Evolutionary conservation across 2,329 filamentous ascomycete species (phyloP).

Genomic region (Acephala macrosclerotiorum): DNA sequence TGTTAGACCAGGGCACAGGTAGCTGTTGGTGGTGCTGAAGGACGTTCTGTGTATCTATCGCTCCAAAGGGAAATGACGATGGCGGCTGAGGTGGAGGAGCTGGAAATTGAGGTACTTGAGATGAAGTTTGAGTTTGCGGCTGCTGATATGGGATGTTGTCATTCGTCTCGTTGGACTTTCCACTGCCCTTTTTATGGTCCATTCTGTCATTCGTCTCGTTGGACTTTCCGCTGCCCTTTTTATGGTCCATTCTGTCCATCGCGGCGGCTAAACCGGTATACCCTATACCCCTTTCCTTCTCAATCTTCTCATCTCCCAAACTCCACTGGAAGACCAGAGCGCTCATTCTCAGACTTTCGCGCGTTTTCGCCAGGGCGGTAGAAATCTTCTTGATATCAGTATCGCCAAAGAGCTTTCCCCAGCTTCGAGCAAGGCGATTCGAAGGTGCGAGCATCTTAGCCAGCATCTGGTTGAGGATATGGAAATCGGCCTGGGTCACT

Average conservation of each 20-base stretch:
- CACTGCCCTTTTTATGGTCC: too few relatives aligned
- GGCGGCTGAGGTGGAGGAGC: slow-evolving; percentile 5
- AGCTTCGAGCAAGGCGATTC: slow-evolving; percentile 55
- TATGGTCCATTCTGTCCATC: slow-evolving; percentile 57
- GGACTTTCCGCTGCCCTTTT: slow-evolving; percentile 17
- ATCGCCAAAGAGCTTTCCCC: slow-evolving; percentile 69
- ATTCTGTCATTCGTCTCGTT: neutral
- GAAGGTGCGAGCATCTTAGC: slow-evolving; percentile 54
- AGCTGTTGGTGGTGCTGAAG: slow-evolving; percentile 24
- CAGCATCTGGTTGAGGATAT: slow-evolving; percentile 68
- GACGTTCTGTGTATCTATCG: slow-evolving; percentile 10
- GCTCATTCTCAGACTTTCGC: slow-evolving; percentile 69
- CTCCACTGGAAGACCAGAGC: slow-evolving; percentile 71
- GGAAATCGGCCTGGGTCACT: slow-evolving; percentile 66
- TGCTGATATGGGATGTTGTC: neutral
- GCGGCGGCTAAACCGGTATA: slow-evolving; percentile 72
- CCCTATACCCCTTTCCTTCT: slow-evolving; percentile 68
- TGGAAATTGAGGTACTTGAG: slow-evolving; percentile 13
- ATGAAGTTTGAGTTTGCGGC: neutral
- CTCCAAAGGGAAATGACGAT: neutral
- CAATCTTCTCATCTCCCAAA: slow-evolving; percentile 63
- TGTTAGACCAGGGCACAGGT: slow-evolving; percentile 25
- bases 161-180: neutral
- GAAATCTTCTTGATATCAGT: slow-evolving; percentile 68
- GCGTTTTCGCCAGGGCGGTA: slow-evolving; percentile 61